phyloP scores from a whole-genome alignment of 1,139 yeast genomes.

The Yarrowia galli region DNA sequence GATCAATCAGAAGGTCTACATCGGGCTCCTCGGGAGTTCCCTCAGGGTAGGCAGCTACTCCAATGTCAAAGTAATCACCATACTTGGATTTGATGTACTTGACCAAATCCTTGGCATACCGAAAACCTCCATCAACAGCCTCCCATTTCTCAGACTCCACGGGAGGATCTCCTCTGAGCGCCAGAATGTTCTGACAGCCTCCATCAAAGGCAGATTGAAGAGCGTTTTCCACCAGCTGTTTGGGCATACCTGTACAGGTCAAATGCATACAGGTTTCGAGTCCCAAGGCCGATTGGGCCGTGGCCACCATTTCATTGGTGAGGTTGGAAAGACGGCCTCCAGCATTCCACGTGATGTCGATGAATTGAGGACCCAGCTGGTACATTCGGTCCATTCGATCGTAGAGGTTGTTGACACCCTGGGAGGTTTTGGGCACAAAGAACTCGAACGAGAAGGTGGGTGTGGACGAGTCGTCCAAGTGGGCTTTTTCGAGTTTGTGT shows the following conservation, averaged over 20 bases:
- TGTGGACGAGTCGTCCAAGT: conserved; percentile 44
- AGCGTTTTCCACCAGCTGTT: conserved; percentile 82
- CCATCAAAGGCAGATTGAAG: conserved; percentile 83
- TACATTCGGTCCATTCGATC: conserved; percentile 99
- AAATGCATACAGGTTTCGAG: conserved; percentile 97
- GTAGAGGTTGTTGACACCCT: conserved; percentile 93
- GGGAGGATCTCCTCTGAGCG: conserved; percentile 97
- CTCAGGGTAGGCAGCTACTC: conserved; percentile 95
- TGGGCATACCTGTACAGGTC: conserved; percentile 95
- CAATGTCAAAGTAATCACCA: conserved; percentile 82
- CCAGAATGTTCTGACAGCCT: conserved; percentile 94
- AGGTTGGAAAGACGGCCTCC: conserved; percentile 85
- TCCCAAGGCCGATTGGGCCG: conserved; percentile 91
- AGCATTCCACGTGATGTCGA: conserved; percentile 98
- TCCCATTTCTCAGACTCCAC: conserved; percentile 57
- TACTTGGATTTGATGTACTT: conserved; percentile 70
- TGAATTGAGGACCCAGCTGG: conserved; percentile 86
- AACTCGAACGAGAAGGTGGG: conserved; percentile 94
- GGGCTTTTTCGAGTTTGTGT: conserved; percentile 52
- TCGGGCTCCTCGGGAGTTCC: conserved; percentile 95
- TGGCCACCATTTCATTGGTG: conserved; percentile 89
- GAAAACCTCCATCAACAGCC: conserved; percentile 70
- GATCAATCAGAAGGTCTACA: conserved; percentile 62
- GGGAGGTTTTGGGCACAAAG: conserved; percentile 97
- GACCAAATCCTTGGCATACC: conserved; percentile 82